Evolutionary conservation across 768 basidiomycete genomes (phyloP), one percentile per base, ranked within the genome.

Genomic region (Auricularia sp.): DNA sequence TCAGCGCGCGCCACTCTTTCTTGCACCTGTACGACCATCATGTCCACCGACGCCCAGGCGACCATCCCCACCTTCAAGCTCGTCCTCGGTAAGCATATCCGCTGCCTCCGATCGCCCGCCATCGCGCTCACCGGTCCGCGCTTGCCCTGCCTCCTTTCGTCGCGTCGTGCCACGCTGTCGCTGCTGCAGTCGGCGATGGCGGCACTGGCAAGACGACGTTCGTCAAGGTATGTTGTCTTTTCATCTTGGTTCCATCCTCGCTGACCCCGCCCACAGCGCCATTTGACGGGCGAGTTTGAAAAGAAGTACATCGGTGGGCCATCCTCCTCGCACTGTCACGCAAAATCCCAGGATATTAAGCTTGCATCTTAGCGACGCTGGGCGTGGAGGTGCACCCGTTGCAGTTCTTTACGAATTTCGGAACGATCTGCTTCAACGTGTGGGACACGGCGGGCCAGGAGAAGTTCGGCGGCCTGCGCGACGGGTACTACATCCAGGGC

Each of bases 391-490:
- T 99, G 59, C 97, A 98, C 80, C 97, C 97, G 67, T 83, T 99
- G 64, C 76, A 82, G 56, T 99, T 99, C 85, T 81, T 90, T 70
- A 99, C 97, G 83, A 98, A 98, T 86, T 98, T 90, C 72, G 97
- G 97, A 71, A 96, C 89, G 47, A 93, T 99, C 81, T 91, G 91
- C 81, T 99, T 99, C 86, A 98, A 98, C 75, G 96, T 98, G 63
- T 99, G 97, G 97, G 97, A 99, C 77, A 99, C 97, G 36, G 97
- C 97, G 63, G 97, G 97, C 54, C 97, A 99, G 82, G 97, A 99
- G 80, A 99, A 98, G 81, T 99, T 99, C 70, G 97, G 96, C 80
- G 95, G 94, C 73, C 90, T 98, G 67, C 91, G 94, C 68, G 94
- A 97, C 77, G 94, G 95, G 58, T 94, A 93, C 78, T 93, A 93